Evolutionary conservation across 1,139 yeast species (phyloP).

Genomic region (Candida frijolesensis): DNA sequence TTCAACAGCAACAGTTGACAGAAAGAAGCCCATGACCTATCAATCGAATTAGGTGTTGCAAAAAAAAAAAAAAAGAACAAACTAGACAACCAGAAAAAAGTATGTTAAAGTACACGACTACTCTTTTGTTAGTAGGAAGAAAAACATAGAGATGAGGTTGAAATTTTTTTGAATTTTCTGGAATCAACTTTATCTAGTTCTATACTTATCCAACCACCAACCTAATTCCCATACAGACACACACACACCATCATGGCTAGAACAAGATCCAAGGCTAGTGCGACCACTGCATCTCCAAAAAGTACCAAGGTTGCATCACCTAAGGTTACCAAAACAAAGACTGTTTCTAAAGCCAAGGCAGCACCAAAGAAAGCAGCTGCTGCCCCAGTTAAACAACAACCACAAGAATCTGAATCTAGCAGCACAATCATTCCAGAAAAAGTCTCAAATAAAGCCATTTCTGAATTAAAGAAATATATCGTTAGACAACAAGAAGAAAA

Average conservation of each 20-base stretch:
- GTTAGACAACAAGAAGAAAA: slow-evolving; percentile 26
- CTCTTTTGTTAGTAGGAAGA: not conserved
- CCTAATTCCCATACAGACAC: not conserved
- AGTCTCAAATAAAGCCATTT: slow-evolving; percentile 47
- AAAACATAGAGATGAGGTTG: slow-evolving; percentile 1
- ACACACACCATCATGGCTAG: slow-evolving; percentile 26
- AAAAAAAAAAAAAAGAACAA: not conserved
- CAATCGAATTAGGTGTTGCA: not conserved
- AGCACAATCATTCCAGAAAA: slow-evolving; percentile 20
- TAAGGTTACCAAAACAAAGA: slow-evolving; percentile 7
- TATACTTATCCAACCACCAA: not conserved
- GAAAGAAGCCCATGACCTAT: no score
- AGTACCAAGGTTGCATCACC: slow-evolving; percentile 21
- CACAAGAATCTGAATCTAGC: slow-evolving; percentile 1
- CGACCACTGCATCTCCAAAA: slow-evolving; percentile 18
- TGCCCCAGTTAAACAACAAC: not conserved
- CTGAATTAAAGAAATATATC: slow-evolving; percentile 51
- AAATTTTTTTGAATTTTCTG: slow-evolving; percentile 6
- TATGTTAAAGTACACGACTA: not conserved
- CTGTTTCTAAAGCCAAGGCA: slow-evolving; percentile 8
- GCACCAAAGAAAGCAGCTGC: slow-evolving; percentile 4
- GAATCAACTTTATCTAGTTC: not conserved
- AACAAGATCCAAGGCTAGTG: slow-evolving; percentile 32
- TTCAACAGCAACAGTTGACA: no score
- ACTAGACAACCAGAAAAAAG: not conserved